Evolutionary conservation across 1,139 yeast genomes (phyloP).

Genomic region (Sugiyamaella neomexicana): DNA sequence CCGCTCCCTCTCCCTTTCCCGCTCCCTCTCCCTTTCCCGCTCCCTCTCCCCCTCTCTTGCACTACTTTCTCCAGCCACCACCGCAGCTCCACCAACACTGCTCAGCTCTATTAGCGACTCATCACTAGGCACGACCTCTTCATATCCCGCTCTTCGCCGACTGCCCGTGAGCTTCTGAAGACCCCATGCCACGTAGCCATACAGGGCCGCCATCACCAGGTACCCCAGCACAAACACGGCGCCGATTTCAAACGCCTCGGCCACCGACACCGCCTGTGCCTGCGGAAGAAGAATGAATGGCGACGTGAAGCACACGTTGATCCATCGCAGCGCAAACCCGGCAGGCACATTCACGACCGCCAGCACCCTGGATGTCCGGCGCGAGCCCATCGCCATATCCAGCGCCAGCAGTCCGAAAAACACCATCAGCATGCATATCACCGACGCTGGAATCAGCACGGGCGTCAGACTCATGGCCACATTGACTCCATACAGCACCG

Average conservation of each 20-base stretch:
- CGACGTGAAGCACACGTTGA: conserved; percentile 75
- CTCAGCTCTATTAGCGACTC: not conserved
- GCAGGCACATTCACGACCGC: conserved; percentile 58
- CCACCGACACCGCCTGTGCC: conserved; percentile 59
- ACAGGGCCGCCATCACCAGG: conserved; percentile 50
- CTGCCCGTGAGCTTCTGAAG: conserved; percentile 44
- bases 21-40: not conserved
- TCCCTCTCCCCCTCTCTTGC: not conserved
- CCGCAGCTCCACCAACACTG: not conserved
- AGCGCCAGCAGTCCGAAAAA: conserved; percentile 50
- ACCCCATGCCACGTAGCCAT: conserved; percentile 49
- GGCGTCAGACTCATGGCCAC: conserved; percentile 52
- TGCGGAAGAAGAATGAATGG: conserved; percentile 72
- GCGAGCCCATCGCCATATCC: conserved; percentile 42
- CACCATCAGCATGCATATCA: conserved; percentile 68
- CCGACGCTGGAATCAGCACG: conserved; percentile 71
- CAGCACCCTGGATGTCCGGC: conserved; percentile 48
- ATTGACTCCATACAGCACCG: conserved; percentile 64
- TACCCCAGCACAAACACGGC: conserved; percentile 72
- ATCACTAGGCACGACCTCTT: conserved; percentile 5
- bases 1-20: not conserved
- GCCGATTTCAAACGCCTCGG: conserved; percentile 71
- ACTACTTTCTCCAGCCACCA: conserved; percentile 16
- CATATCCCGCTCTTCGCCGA: conserved; percentile 34
- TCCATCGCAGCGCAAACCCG: conserved; percentile 74